A percentile compares a stretch with the other conserved stretches of the same genome.
phyloP scores from a whole-genome alignment of 257 asterid species.

The Schizonepeta tenuifolia region DNA sequence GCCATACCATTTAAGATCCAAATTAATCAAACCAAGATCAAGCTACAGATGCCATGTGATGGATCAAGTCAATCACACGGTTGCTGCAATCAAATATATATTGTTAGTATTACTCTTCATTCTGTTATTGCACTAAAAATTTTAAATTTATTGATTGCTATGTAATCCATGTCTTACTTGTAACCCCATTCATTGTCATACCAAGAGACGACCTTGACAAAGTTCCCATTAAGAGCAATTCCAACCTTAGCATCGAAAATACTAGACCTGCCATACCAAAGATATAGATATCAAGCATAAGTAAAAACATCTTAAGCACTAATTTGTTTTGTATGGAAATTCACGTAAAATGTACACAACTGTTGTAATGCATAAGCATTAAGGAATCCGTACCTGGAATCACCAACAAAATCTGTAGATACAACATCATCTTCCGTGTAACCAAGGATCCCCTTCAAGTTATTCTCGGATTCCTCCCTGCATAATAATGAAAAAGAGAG shows the following conservation, averaged over 20 bases:
- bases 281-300: background rate
- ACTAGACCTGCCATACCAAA: constrained; percentile 54
- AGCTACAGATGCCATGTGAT: constrained; percentile 58
- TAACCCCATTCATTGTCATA: constrained; percentile 78
- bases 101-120: background rate
- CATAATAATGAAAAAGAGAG: background rate
- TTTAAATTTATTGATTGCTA: background rate
- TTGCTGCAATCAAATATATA: constrained; percentile 41
- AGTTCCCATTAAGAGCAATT: constrained; percentile 59
- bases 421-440: constrained; percentile 71
- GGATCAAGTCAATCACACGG: constrained; percentile 61
- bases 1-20: background rate
- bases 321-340: background rate
- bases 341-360: background rate
- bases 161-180: constrained; percentile 43
- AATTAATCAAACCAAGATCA: constrained; percentile 14
- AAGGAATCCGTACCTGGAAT: constrained; percentile 47
- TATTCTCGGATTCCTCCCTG: constrained; percentile 57
- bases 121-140: background rate
- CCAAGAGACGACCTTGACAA: constrained; percentile 70
- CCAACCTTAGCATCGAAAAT: constrained; percentile 75
- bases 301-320: background rate
- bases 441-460: constrained; percentile 63
- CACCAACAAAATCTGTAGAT: constrained; percentile 60
- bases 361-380: background rate